A percentile compares a stretch with the other conserved stretches of the same genome.
Conservation (phyloP, 306 rosid species). For the Lathyrus oleraceus region DNA sequence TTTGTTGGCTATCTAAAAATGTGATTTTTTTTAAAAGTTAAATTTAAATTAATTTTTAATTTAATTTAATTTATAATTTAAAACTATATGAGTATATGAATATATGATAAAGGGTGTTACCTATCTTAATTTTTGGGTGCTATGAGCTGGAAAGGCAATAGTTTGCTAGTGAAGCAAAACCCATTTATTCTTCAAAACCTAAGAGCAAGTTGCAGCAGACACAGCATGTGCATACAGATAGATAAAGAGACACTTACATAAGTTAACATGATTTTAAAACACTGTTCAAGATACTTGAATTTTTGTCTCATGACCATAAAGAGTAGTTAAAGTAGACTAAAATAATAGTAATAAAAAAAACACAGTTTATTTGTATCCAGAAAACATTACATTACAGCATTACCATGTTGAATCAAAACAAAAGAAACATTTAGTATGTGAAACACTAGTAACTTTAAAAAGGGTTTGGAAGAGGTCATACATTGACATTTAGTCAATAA, state of each 20-base stretch:
- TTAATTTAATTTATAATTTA: neutral
- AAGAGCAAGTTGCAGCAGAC: constrained; percentile 25
- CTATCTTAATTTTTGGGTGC: neutral
- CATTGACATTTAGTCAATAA: constrained; percentile 35
- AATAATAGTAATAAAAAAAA: neutral
- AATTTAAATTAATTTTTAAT: too few relatives aligned
- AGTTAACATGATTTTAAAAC: constrained; percentile 9
- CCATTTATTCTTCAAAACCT: constrained; percentile 26
- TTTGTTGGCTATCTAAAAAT: neutral
- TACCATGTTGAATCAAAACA: constrained; percentile 8
- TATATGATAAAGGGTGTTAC: neutral
- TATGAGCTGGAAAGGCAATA: constrained; percentile 44
- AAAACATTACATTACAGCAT: neutral
- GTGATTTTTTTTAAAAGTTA: too few relatives aligned
- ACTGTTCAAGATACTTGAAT: constrained; percentile 2
- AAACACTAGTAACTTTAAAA: constrained; percentile 13
- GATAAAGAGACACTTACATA: constrained; percentile 18
- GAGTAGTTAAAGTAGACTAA: neutral
- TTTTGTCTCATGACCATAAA: neutral
- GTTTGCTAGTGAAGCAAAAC: constrained; percentile 38
- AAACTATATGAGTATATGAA: neutral
- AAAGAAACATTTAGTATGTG: constrained; percentile 5
- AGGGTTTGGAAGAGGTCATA: neutral
- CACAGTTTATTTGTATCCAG: neutral
- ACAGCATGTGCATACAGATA: constrained; percentile 35